Evolutionary conservation across 768 basidiomycete species (phyloP).

Genomic region (Clavulina sp.): DNA sequence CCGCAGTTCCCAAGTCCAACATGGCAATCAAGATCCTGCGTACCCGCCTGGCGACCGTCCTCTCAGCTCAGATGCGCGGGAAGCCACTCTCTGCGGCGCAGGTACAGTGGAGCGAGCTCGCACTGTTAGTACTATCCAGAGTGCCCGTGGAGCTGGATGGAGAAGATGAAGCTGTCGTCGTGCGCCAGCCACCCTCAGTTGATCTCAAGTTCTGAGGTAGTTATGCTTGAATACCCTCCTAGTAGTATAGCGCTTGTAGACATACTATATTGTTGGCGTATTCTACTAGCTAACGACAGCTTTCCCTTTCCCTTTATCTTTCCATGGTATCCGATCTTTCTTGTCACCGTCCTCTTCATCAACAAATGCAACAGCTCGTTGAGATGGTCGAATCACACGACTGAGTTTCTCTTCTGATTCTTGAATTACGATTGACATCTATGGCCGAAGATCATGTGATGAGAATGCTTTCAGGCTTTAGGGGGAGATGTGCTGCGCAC

Average conservation of each 20-base stretch:
- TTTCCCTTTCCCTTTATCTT: no score
- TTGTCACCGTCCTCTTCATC: no score
- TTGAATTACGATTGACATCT: constrained; percentile 65
- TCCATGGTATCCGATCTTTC: no score
- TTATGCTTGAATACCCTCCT: no score
- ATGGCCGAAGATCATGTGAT: neutral
- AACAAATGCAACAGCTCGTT: no score
- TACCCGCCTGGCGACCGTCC: constrained; percentile 34
- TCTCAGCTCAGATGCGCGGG: constrained; percentile 51
- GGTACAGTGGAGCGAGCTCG: constrained; percentile 54
- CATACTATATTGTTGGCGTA: no score
- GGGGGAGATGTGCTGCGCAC: constrained; percentile 26
- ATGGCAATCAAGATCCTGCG: constrained; percentile 71
- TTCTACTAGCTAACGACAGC: no score
- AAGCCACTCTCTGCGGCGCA: constrained; percentile 42
- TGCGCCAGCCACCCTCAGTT: neutral
- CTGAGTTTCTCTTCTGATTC: constrained; percentile 57
- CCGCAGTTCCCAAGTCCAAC: constrained; percentile 47
- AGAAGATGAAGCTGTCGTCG: neutral
- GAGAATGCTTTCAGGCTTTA: constrained; percentile 3
- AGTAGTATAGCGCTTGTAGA: no score
- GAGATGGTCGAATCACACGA: no score
- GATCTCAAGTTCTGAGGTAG: neutral
- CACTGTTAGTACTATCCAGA: constrained; percentile 37
- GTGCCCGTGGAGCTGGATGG: neutral